phyloP scores from a whole-genome alignment of 2,329 filamentous ascomycete species.

The Alternaria sp. region DNA sequence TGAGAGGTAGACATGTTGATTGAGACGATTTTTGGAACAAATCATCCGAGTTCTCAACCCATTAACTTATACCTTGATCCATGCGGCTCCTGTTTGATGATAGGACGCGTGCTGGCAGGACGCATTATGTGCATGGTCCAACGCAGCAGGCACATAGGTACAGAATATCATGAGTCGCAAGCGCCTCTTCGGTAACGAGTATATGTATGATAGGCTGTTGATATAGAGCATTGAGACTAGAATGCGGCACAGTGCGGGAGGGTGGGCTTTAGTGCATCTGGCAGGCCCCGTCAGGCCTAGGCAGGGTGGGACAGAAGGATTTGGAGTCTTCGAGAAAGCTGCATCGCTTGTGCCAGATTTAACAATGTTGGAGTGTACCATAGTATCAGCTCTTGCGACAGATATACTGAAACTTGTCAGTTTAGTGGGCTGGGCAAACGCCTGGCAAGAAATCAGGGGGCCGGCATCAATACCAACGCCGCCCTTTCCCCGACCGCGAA shows the following conservation, averaged over 20 bases:
- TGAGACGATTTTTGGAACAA: not conserved
- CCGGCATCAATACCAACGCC: not conserved
- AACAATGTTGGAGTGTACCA: not conserved
- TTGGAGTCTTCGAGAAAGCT: not conserved
- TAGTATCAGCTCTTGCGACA: not conserved
- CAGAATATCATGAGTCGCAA: not conserved
- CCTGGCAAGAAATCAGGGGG: not conserved
- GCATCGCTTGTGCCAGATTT: not conserved
- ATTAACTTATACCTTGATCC: not conserved
- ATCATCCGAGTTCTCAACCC: not conserved
- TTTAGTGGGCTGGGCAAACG: not conserved
- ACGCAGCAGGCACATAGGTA: not conserved
- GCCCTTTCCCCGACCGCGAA: not conserved
- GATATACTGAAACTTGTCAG: no score
- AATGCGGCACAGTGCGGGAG: not conserved
- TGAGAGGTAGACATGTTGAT: slow-evolving; percentile 1
- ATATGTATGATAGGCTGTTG: not conserved
- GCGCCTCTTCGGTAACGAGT: not conserved
- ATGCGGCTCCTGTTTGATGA: not conserved
- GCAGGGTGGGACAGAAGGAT: not conserved
- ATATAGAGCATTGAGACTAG: not conserved
- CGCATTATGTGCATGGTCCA: not conserved
- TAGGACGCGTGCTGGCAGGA: not conserved
- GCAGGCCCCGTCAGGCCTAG: not conserved
- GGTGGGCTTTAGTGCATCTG: not conserved